Evolutionary conservation across 2,329 filamentous ascomycete species (phyloP), one percentile per base, ranked within the genome.

Genomic region (Sclerotinia nivalis): DNA sequence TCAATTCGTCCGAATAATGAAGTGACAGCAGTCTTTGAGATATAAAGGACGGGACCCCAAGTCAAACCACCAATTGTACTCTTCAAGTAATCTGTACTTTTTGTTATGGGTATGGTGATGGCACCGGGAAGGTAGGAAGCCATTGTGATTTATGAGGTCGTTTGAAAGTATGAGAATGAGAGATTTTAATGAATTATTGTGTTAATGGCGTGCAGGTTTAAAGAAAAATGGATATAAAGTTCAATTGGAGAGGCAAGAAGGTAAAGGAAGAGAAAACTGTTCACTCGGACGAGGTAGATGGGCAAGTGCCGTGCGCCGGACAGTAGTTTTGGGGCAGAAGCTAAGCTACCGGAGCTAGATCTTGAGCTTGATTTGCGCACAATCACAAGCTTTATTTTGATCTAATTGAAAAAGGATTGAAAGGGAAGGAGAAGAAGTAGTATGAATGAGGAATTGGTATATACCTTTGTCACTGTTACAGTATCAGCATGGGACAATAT

Each of bases 1-100:
- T 85, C 80, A 64, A 87, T 84, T 55, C 80, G 80, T 4, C 81
- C 80, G 43, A 87, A 79, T 1, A 84, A 77, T 2, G 82, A 81
- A 54, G 82, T 79, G 31, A 86, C 80, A 8, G 81, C 79, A 2
- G 82, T 78, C 75, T 82, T 84, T 40, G 84, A 85, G 28, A 85
- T 60, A 25, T 82, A 77, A 6, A 66, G 31, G 6, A 47, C 67
- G 10, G 55, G 25, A 77, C 82, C 20, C 77, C 81, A 85, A 2
- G 83, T 83, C 68, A 83, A 74, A 70, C 80, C 78, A 47, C 83
- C 81, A 31, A 85, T 73, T 31, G 78, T 76, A 37, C 79, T 77
- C 62, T 83, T 82, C 45, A 83, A 71, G 37, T 80, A 71, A 68
- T 83, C 81, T 34, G 79, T 77, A 52, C 80, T 78, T 52, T 76